Base-by-base conservation (phyloP, 2,329 filamentous ascomycete genomes). In the Sporothrix pallida region DNA sequence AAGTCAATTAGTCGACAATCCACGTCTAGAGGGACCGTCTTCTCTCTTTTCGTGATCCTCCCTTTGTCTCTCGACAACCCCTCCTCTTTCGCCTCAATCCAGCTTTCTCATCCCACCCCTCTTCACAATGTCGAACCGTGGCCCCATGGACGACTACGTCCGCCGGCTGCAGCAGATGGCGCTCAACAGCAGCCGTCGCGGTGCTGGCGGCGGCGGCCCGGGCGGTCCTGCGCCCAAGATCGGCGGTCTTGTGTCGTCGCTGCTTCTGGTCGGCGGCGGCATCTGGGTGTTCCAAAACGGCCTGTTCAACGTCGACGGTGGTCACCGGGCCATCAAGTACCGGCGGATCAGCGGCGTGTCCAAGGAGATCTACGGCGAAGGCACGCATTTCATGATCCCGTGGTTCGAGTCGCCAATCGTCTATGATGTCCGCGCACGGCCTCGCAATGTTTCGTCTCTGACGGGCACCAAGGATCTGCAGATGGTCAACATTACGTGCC, bases 381-480 rank as follows among this genome's bases (percentile, higher is more conserved):
- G 93, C 86, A 99, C 96, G 73, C 96, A 99, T 84, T 86, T 99
- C 81, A 90, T 92, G 78, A 91, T 99, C 77, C 96, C 96, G 70
- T 99, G 96, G 96, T 92, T 99, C 84, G 96, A 99, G 85, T 97
- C 95, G 4, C 94, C 96, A 70, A 90, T 99, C 83, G 91, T 95
- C 79, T 99, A 98, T 87, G 95, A 99, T 83, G 96, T 99, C 79
- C 95, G 96, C 84, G 96, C 96, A 75, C 98, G 95, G 87, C 96
- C 96, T 80, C 91, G 96, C 82, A 98, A 97, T 81, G 95, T 99
- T 79, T 93, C 96, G 78, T 98, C 96, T 77, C 89, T 99, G 78
- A 99, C 96, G 75, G 96, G 96, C 79, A 99, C 96, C 81, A 99
- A 99, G 88, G 96, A 99, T 86, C 84, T 99, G 87, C 96, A 99